A percentile compares a stretch with the other conserved stretches of the same genome.
Evolutionary conservation across 805 yeast genomes (phyloP).

Genomic region (Zygosaccharomyces lentus): DNA sequence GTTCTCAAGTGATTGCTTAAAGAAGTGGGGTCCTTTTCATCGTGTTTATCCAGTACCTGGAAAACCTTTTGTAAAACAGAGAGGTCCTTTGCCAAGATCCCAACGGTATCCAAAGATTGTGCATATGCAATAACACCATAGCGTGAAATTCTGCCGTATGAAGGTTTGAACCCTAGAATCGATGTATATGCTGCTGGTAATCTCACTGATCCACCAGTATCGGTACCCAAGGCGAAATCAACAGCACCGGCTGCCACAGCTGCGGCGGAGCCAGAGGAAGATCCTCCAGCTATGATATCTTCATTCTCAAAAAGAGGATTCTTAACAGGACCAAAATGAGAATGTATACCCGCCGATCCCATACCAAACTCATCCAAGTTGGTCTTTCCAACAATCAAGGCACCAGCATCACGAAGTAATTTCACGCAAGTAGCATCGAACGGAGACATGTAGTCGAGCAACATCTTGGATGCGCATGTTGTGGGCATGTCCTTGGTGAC

Average conservation of each 20-base stretch:
- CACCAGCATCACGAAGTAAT: conserved; percentile 51
- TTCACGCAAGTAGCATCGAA: conserved; percentile 71
- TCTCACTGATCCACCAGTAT: conserved; percentile 95
- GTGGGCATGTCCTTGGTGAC: conserved; percentile 62
- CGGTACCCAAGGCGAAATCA: conserved; percentile 84
- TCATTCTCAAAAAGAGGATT: conserved; percentile 46
- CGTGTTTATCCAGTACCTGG: conserved; percentile 52
- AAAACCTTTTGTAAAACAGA: conserved; percentile 47
- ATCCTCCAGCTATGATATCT: conserved; percentile 70
- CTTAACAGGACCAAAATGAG: conserved; percentile 51
- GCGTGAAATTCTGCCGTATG: conserved; percentile 87
- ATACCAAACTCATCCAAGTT: conserved; percentile 97
- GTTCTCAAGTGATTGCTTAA: conserved; percentile 39
- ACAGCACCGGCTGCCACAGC: conserved; percentile 66
- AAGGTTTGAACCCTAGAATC: conserved; percentile 83
- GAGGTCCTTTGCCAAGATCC: conserved; percentile 59
- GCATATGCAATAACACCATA: conserved; percentile 93
- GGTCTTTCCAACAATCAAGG: conserved; percentile 66
- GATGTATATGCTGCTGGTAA: conserved; percentile 88
- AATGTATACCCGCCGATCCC: conserved; percentile 72
- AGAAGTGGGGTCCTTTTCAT: conserved; percentile 77
- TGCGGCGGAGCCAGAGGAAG: conserved; percentile 95
- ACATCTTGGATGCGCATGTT: conserved; percentile 70
- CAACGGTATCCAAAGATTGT: conserved; percentile 92
- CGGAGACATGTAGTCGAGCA: conserved; percentile 63